Evolutionary conservation across 2,329 filamentous ascomycete species (phyloP), one percentile per base, ranked within the genome.

Genomic region (Fusarium sublunatum): DNA sequence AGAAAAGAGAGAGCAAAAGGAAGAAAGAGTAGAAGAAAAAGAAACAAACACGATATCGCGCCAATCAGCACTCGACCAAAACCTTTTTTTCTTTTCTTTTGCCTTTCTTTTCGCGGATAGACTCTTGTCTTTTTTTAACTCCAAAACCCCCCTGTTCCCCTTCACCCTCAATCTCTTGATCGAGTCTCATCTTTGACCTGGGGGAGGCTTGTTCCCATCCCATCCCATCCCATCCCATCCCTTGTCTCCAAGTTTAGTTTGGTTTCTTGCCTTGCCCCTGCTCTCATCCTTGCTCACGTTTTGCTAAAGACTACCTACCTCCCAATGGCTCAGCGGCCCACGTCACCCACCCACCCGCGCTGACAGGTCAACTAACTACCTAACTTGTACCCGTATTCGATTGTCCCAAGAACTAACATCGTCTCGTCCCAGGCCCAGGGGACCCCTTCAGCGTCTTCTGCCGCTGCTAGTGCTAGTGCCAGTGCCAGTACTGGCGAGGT

Each of bases 351-450:
- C 62, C 57, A 52, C 51, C 62, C 53, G 56, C 60, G 51, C 65
- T 70, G 67, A 70, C 67, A 70, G 64, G 63, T 57, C 61, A 55
- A n/a, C n/a, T n/a, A n/a, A n/a, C n/a, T n/a, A n/a, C n/a, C n/a
- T n/a, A n/a, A n/a, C n/a, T n/a, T n/a, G n/a, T n/a, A n/a, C n/a
- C n/a, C n/a, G n/a, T n/a, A n/a, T n/a, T n/a, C n/a, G n/a, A n/a
- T n/a, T n/a, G n/a, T n/a, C n/a, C n/a, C n/a, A n/a, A n/a, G n/a
- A 50, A 53, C 58, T 65, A 61, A 63, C 65, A 69, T 58, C 65
- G 65, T 57, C 59, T 61, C 56, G 28, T 53, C 60, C 51, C 59
- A 43, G 48, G 53, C 49, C 49, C 48, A 67, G 60, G 55, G 52
- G 38, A 44, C 51, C 51, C 43, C 64, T 43, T 48, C 40, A 19